Evolutionary conservation across 257 asterid genomes (phyloP).

Genomic region (Nicotiana otophora): DNA sequence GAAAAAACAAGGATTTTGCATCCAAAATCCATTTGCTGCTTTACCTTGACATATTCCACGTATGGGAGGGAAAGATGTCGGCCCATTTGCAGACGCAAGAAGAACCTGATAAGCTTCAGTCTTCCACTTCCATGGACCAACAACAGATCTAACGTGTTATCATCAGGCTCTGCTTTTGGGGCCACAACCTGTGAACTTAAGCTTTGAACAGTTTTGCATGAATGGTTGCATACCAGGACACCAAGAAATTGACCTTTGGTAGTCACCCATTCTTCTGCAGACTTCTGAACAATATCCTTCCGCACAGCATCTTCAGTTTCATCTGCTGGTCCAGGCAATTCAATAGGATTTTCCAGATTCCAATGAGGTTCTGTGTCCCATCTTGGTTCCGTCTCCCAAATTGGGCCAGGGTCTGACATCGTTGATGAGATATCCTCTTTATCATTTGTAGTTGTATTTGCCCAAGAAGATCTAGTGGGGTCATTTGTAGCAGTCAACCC

Average conservation of each 20-base stretch:
- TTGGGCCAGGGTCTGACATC: constrained; percentile 94
- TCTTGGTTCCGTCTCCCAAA: constrained; percentile 97
- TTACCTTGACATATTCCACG: constrained; percentile 93
- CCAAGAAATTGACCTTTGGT: constrained; percentile 76
- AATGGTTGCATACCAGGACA: constrained; percentile 84
- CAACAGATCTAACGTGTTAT: constrained; percentile 70
- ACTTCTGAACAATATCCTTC: constrained; percentile 31
- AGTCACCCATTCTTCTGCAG: constrained; percentile 81
- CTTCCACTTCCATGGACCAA: constrained; percentile 91
- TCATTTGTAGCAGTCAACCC: constrained; percentile 56
- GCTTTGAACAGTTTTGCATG: constrained; percentile 93
- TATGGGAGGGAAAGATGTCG: constrained; percentile 80
- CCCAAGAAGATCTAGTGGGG: constrained; percentile 71
- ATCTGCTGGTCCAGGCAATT: constrained; percentile 61
- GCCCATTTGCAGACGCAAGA: constrained; percentile 76
- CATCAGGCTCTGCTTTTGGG: constrained; percentile 95
- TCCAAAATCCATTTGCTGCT: not conserved
- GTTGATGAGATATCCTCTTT: constrained; percentile 97
- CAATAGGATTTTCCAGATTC: constrained; percentile 60
- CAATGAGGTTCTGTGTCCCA: constrained; percentile 84
- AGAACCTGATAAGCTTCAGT: constrained; percentile 73
- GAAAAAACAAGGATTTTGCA: not conserved
- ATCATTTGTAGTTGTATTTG: constrained; percentile 53
- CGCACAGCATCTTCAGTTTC: constrained; percentile 36
- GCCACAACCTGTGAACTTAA: constrained; percentile 95